Evolutionary conservation across 495 filamentous ascomycete genomes (phyloP).

Genomic region (Pseudomonodictys pantanalensis): DNA sequence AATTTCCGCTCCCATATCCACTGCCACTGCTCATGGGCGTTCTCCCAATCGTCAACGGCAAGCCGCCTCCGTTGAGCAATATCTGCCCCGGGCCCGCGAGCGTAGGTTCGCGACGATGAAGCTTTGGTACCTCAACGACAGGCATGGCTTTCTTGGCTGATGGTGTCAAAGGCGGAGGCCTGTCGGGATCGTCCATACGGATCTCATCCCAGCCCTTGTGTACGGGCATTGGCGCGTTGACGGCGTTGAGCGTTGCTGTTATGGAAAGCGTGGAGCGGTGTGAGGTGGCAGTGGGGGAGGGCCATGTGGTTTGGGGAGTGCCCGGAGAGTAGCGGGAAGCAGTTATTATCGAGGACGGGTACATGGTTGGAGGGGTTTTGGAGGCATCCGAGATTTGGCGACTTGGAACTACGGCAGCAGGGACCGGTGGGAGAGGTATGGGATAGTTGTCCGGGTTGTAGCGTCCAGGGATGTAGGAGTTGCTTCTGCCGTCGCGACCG

Average conservation of each 20-base stretch:
- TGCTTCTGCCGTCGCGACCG: neutral
- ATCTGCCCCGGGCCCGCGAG: constrained; percentile 7
- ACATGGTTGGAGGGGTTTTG: too few species aligned
- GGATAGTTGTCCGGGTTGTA: neutral
- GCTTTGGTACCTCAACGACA: too few species aligned
- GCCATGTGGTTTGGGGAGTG: too few species aligned
- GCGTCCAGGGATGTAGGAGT: neutral
- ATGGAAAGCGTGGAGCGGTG: neutral
- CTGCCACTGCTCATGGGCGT: too few species aligned
- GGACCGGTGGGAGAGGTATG: neutral
- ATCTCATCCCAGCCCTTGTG: constrained; percentile 30
- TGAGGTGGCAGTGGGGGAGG: neutral
- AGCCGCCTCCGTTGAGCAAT: constrained; percentile 3
- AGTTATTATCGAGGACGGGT: too few species aligned
- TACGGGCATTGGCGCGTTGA: neutral
- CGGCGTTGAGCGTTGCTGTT: neutral
- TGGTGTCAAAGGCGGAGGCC: neutral
- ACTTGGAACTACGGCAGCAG: neutral
- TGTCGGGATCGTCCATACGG: constrained; percentile 1
- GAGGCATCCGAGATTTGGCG: too few species aligned
- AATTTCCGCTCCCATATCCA: neutral
- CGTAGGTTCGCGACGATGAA: neutral
- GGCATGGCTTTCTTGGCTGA: too few species aligned
- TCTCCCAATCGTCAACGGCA: constrained; percentile 8
- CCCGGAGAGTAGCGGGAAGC: too few species aligned